These are phyloP conservation scores for Schizochytrium sp. DNA, from an alignment of 108 stramenopile species.

Conservation along the genomic window DNA sequence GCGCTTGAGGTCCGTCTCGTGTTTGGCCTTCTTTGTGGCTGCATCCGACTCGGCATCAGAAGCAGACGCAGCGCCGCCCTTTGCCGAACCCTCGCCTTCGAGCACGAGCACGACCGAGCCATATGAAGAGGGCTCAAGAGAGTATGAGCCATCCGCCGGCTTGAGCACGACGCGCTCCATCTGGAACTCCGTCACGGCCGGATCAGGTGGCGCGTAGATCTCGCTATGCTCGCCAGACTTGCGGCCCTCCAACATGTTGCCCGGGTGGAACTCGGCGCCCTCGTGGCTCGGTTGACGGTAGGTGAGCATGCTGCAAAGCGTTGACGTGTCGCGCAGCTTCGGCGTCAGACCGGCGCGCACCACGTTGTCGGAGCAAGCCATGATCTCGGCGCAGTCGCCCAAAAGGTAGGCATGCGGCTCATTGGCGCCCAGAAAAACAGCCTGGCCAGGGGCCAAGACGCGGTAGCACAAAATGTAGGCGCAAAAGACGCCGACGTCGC, in stretches of 20 bases:
- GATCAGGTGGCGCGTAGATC: constrained; percentile 4
- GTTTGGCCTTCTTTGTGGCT: not conserved
- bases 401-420: constrained; percentile 83
- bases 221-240: not conserved
- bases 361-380: constrained; percentile 97
- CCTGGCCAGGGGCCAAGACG: constrained; percentile 65
- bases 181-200: not conserved
- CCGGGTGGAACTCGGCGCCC: constrained; percentile 17
- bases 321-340: constrained; percentile 92
- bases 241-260: not conserved
- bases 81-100: not conserved
- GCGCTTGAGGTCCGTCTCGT: not conserved
- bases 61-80: not conserved
- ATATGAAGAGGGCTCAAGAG: not conserved
- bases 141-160: not conserved
- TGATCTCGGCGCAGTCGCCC: constrained; percentile 92
- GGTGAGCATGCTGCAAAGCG: constrained; percentile 85
- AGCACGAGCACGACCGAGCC: not conserved
- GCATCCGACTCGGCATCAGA: not conserved
- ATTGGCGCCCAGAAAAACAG: constrained; percentile 78
- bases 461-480: constrained; percentile 77
- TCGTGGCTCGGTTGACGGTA: constrained; percentile 38
- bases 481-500: constrained; percentile 75
- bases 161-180: constrained; percentile 15
- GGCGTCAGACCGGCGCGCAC: constrained; percentile 95